Base-by-base conservation (phyloP, 345 rosid species). In the Balakata baccata region DNA sequence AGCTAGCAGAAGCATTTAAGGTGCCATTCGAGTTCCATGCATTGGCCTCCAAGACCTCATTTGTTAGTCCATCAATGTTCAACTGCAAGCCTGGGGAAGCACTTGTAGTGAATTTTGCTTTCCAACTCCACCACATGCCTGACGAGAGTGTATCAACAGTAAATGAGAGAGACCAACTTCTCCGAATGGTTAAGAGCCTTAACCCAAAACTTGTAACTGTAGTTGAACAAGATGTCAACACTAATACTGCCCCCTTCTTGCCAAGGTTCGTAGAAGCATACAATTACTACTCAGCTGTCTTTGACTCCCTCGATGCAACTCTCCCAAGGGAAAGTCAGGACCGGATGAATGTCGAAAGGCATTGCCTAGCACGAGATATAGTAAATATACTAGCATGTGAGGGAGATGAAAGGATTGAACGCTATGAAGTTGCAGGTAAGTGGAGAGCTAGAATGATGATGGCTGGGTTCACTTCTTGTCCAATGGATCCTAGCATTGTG, bases 121-220 rank as follows among this genome's bases (percentile, higher is more conserved):
- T 89, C 80, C 99, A 89, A 75, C 97, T 95, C 65, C 99, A 95
- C 81, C 99, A 95, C 85, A 92, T 95, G 98, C 99, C 99, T 8
- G 99, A 95, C 64, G 99, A 95, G 83, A 95, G 99, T 59, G 99
- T 95, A 63, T 91, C 99, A 25, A 89, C 92, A 1, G 88, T 89
- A 22, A 95, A 95, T 57, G 88, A 85, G 82, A 86, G 99, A 25
- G 99, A 95, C 82, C 92, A 87, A 84, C 94, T 95, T 13, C 98
- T 95, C 62, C 88, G 86, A 75, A 87, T 92, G 96, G 94, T 91
- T 13, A 92, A 88, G 88, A 85, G 93, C 85, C 68, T 95, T 47
- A 88, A 86, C 69, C 99, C 99, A 2, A 92, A 95, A 78, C 96
- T 95, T 0, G 97, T 95, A 43, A 95, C 98, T 20, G 89, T 95